Evolutionary conservation across 2,329 filamentous ascomycete genomes (phyloP).

Genomic region (Claviceps citrina): DNA sequence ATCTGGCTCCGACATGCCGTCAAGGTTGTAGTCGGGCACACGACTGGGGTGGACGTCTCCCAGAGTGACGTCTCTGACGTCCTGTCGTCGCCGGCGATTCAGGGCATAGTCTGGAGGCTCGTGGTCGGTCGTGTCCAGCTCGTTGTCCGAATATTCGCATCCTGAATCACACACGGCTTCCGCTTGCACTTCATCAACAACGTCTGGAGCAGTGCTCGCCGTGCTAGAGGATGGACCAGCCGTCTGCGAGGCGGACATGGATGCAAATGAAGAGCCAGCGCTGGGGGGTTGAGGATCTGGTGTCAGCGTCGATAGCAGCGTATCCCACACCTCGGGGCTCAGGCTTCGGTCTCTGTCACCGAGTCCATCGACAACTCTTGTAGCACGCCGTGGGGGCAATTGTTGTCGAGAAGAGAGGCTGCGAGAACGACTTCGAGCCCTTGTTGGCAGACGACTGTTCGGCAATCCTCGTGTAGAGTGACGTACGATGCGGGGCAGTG

Average conservation of each 20-base stretch:
- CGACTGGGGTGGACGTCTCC: background rate
- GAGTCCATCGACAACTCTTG: conserved; percentile 46
- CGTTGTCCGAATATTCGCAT: conserved; percentile 40
- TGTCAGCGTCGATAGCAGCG: conserved; percentile 62
- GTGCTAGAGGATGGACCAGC: conserved; percentile 30
- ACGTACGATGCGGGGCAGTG: background rate
- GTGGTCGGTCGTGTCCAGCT: conserved; percentile 36
- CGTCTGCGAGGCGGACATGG: conserved; percentile 31
- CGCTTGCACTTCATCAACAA: conserved; percentile 18
- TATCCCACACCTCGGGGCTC: conserved; percentile 70
- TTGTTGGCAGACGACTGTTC: background rate
- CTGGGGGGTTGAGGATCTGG: conserved; percentile 72
- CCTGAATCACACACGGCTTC: conserved; percentile 36
- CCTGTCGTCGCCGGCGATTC: conserved; percentile 7
- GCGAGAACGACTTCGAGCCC: background rate
- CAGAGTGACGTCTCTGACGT: background rate
- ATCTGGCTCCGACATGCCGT: conserved; percentile 7
- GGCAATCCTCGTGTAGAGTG: background rate
- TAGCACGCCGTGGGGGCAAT: conserved; percentile 3
- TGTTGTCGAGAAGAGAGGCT: conserved; percentile 2
- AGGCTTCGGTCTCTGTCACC: conserved; percentile 73
- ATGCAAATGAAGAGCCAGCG: conserved; percentile 68
- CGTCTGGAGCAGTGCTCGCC: conserved; percentile 18
- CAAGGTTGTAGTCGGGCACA: conserved; percentile 9
- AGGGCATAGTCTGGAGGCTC: conserved; percentile 13